These are phyloP conservation scores for Yamadazyma pseudoaaseri DNA, from an alignment of 1,139 yeast genomes.

Conservation along the genomic window DNA sequence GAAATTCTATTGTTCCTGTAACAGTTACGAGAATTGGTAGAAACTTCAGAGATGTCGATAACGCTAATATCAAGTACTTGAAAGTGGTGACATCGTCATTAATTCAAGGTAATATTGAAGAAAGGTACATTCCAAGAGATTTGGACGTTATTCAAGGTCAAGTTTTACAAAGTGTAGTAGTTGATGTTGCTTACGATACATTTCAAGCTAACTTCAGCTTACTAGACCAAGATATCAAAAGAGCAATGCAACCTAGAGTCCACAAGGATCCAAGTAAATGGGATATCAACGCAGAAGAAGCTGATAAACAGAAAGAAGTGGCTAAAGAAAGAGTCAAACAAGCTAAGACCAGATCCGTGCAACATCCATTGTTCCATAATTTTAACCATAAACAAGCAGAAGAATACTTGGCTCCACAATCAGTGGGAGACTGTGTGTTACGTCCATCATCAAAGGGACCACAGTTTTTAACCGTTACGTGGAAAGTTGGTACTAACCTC, in stretches of 20 bases:
- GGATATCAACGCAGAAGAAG: slow-evolving; percentile 78
- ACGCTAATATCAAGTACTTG: slow-evolving; percentile 39
- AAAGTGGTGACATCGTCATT: slow-evolving; percentile 73
- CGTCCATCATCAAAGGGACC: slow-evolving; percentile 92
- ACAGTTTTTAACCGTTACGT: slow-evolving; percentile 86
- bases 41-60: slow-evolving; percentile 34
- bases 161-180: slow-evolving; percentile 80
- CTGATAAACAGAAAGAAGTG: slow-evolving; percentile 58
- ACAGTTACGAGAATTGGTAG: slow-evolving; percentile 57
- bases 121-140: slow-evolving; percentile 60
- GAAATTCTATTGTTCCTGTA: slow-evolving; percentile 79
- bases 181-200: slow-evolving; percentile 65
- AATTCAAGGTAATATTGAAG: slow-evolving; percentile 71
- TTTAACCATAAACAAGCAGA: slow-evolving; percentile 89
- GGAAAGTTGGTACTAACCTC: slow-evolving; percentile 91
- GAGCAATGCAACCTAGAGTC: slow-evolving; percentile 52
- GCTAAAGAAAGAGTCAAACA: slow-evolving; percentile 58
- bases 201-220: slow-evolving; percentile 77
- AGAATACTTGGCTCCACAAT: slow-evolving; percentile 83
- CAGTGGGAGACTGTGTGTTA: slow-evolving; percentile 89
- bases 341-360: slow-evolving; percentile 67
- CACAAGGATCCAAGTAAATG: slow-evolving; percentile 67
- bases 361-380: slow-evolving; percentile 88
- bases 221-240: slow-evolving; percentile 60
- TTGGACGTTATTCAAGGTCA: slow-evolving; percentile 59